Conservation (phyloP, 108 stramenopile genomes). For the Poteriospumella lacustris region DNA sequence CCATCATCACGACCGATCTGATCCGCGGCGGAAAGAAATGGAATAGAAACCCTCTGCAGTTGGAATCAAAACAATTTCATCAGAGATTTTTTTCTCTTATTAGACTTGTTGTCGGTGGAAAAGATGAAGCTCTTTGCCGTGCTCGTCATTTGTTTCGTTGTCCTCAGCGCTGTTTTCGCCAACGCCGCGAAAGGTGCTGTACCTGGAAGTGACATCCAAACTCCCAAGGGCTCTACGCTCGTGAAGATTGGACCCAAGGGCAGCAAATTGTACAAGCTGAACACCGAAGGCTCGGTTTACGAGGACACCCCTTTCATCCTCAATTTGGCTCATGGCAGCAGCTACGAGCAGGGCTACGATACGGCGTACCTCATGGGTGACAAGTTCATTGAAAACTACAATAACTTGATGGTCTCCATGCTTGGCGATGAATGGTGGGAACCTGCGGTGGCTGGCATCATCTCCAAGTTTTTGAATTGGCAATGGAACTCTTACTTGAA, state of each 20-base stretch:
- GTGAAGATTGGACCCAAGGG: not conserved
- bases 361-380: not conserved
- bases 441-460: not conserved
- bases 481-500: constrained; percentile 34
- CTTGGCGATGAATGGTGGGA: not conserved
- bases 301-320: not conserved
- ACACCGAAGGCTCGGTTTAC: not conserved
- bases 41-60: too few relatives aligned
- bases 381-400: not conserved
- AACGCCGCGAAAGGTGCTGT: too few relatives aligned
- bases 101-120: too few relatives aligned
- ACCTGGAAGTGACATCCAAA: not conserved
- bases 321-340: not conserved
- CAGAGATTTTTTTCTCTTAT: too few relatives aligned
- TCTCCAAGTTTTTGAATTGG: constrained; percentile 24
- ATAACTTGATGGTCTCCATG: not conserved
- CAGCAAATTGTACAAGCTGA: not conserved
- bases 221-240: not conserved
- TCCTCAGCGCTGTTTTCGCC: too few relatives aligned
- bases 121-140: too few relatives aligned
- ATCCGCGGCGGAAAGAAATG: too few relatives aligned
- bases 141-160: too few relatives aligned
- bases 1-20: too few relatives aligned
- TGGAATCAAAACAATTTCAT: too few relatives aligned
- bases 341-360: not conserved